Evolutionary conservation across 2,329 filamentous ascomycete genomes (phyloP).

Genomic region (Aspergillus thermomutatus): DNA sequence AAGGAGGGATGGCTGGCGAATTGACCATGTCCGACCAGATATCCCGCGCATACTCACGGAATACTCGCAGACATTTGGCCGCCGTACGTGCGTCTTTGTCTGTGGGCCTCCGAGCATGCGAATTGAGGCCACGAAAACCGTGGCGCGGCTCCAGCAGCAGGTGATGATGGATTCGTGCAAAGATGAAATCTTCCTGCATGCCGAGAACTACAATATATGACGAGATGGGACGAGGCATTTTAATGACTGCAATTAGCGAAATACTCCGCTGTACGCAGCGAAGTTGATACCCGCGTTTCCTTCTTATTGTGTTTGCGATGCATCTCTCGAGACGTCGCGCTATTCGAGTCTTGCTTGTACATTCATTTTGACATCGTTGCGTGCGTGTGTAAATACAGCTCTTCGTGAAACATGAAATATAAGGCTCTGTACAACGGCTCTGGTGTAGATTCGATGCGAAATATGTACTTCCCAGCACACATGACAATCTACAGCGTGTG

Average conservation of each 20-base stretch:
- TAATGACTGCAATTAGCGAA: background rate
- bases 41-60: conserved; percentile 82
- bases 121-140: conserved; percentile 79
- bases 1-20: conserved; percentile 73
- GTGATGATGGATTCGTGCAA: conserved; percentile 75
- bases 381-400: conserved; percentile 13
- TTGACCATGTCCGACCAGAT: conserved; percentile 88
- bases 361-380: conserved; percentile 5
- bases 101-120: conserved; percentile 87
- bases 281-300: background rate
- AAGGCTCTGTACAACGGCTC: background rate
- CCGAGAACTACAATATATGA: conserved; percentile 90
- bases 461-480: background rate
- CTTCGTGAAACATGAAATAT: background rate
- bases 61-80: conserved; percentile 76
- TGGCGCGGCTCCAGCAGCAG: conserved; percentile 75
- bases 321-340: background rate
- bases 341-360: background rate
- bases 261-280: background rate
- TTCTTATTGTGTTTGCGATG: background rate
- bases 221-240: conserved; percentile 1
- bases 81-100: conserved; percentile 84
- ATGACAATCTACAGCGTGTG: background rate
- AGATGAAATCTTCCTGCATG: conserved; percentile 91
- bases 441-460: background rate